Evolutionary conservation across 495 filamentous ascomycete species (phyloP).

Genomic region (Annulohypoxylon nitens): DNA sequence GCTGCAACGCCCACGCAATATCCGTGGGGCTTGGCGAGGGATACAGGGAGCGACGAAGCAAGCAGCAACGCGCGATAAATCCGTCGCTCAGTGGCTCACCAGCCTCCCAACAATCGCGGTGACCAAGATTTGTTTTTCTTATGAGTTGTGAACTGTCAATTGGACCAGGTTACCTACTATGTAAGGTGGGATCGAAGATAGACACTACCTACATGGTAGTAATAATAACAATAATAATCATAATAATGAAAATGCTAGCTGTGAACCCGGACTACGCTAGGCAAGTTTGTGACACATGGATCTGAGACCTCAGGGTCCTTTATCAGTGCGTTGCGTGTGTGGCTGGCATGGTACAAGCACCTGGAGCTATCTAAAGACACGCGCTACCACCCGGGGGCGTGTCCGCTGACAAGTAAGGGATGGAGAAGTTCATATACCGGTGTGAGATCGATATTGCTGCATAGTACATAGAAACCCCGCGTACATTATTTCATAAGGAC

Average conservation of each 20-base stretch:
- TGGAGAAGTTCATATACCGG: conserved; percentile 22
- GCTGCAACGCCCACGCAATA: conserved; percentile 33
- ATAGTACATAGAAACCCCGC: neutral
- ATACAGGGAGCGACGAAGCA: neutral
- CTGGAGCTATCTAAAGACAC: conserved; percentile 18
- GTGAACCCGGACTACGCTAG: neutral
- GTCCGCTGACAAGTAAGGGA: conserved; percentile 15
- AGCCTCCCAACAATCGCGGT: neutral
- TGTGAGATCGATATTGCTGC: conserved; percentile 17
- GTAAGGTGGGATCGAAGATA: neutral
- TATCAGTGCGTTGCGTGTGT: conserved; percentile 22
- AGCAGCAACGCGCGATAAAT: neutral
- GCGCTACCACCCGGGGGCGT: neutral
- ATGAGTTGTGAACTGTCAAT: neutral
- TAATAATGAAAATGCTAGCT: neutral
- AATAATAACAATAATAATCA: neutral
- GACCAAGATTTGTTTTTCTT: neutral
- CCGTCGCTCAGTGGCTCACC: neutral
- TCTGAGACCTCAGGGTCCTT: conserved; percentile 39
- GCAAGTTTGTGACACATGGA: conserved; percentile 25
- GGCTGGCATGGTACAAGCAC: conserved; percentile 23
- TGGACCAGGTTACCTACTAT: neutral
- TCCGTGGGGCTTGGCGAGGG: conserved; percentile 11
- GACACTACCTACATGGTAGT: neutral
- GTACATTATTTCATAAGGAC: conserved; percentile 6